Percentiles rank a stretch among this genome's conserved stretches.
phyloP scores from a whole-genome alignment of 2,329 filamentous ascomycete species.

The Penicillium sp. region DNA sequence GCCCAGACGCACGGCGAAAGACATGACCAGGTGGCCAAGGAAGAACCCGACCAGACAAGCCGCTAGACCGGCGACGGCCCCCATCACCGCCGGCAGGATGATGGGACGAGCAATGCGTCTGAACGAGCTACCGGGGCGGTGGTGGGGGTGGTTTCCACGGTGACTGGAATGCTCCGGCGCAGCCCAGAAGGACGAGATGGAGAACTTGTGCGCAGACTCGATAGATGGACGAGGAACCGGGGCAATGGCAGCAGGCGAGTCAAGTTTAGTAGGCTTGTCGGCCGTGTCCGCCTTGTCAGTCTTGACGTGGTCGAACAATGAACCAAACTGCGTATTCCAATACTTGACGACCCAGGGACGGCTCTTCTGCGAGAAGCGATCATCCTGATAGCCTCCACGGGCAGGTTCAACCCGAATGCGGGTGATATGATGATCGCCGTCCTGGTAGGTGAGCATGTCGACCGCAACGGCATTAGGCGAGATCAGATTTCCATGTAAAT shows the following conservation, averaged over 20 bases:
- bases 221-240: too few species aligned
- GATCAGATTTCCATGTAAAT: constrained; percentile 26
- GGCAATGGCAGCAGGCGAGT: too few species aligned
- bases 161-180: constrained; percentile 19
- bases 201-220: constrained; percentile 15
- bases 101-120: constrained; percentile 35
- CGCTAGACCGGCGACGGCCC: constrained; percentile 38
- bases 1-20: constrained; percentile 12
- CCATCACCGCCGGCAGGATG: constrained; percentile 42
- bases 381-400: neutral
- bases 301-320: constrained; percentile 17
- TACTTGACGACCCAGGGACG: constrained; percentile 25
- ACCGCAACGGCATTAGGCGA: constrained; percentile 32
- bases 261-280: neutral
- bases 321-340: constrained; percentile 25
- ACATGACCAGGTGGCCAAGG: constrained; percentile 28
- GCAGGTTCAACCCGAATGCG: constrained; percentile 27
- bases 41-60: constrained; percentile 43
- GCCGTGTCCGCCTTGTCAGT: neutral
- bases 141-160: constrained; percentile 21
- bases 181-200: constrained; percentile 18
- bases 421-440: constrained; percentile 28
- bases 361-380: constrained; percentile 1
- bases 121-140: constrained; percentile 19
- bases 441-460: constrained; percentile 26